Conservation (phyloP, 2,329 filamentous ascomycete species). For the Botrytis porri region DNA sequence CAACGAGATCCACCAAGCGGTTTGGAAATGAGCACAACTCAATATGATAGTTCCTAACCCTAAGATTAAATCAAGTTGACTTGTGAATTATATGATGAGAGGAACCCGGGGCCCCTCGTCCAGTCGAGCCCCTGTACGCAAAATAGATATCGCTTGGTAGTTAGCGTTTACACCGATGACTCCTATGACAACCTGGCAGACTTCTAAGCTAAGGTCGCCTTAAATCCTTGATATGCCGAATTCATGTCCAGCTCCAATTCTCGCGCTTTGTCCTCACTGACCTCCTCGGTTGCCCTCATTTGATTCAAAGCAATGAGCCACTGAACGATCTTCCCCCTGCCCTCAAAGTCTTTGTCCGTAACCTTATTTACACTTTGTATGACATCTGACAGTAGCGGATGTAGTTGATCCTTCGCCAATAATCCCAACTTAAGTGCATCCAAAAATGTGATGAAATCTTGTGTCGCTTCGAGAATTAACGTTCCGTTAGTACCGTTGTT, state of each 20-base stretch:
- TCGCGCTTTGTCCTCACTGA: conserved; percentile 81
- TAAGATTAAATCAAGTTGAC: not conserved
- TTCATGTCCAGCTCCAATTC: conserved; percentile 93
- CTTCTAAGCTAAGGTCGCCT: conserved; percentile 44
- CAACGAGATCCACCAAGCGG: not conserved
- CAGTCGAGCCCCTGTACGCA: not conserved
- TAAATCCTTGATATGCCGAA: conserved; percentile 91
- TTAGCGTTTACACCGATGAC: not conserved
- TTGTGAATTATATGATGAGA: not conserved
- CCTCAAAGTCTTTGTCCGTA: conserved; percentile 91
- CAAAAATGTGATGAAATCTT: conserved; percentile 98
- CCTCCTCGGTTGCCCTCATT: conserved; percentile 92
- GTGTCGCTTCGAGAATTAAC: conserved; percentile 84
- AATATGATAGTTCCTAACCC: not conserved
- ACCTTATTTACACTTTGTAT: conserved; percentile 98
- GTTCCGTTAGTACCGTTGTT: conserved; percentile 46
- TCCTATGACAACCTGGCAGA: not conserved
- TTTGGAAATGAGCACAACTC: not conserved
- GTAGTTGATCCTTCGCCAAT: conserved; percentile 92
- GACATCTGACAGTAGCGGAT: conserved; percentile 89
- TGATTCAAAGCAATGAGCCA: conserved; percentile 97
- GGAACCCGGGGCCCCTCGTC: no score
- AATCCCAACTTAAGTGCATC: conserved; percentile 92
- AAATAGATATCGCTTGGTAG: not conserved
- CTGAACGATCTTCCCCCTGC: conserved; percentile 93